Conservation (phyloP, 2,329 filamentous ascomycete species). For the Colletotrichum siamense region DNA sequence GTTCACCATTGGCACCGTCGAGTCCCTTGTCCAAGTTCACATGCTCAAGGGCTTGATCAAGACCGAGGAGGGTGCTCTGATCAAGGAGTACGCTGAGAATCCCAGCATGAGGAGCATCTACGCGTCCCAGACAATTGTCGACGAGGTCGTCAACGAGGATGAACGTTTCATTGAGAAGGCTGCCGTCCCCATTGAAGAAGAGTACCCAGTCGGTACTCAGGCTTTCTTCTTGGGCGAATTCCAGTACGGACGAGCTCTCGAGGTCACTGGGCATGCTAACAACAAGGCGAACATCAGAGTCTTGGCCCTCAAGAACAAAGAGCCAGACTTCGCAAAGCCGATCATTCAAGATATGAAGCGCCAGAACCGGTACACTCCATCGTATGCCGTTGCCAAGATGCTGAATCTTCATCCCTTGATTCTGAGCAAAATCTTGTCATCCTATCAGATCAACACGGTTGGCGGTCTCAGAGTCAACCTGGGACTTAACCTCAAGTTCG, state of each 20-base stretch:
- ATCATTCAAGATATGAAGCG: constrained; percentile 76
- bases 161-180: constrained; percentile 90
- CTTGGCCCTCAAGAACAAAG: constrained; percentile 73
- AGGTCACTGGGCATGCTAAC: constrained; percentile 75
- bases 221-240: constrained; percentile 96
- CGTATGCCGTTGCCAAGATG: constrained; percentile 85
- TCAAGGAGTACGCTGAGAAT: constrained; percentile 92
- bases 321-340: constrained; percentile 80
- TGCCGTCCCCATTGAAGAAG: constrained; percentile 87
- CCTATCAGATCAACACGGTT: constrained; percentile 81
- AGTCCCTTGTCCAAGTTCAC: constrained; percentile 89
- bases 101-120: constrained; percentile 87
- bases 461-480: constrained; percentile 87
- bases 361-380: constrained; percentile 79
- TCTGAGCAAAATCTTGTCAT: constrained; percentile 94
- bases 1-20: constrained; percentile 84
- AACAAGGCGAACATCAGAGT: constrained; percentile 82
- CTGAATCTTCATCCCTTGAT: constrained; percentile 84
- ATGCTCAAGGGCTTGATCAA: constrained; percentile 92
- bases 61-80: constrained; percentile 85
- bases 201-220: constrained; percentile 82
- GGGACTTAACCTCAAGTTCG: constrained; percentile 95
- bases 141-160: constrained; percentile 88
- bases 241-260: constrained; percentile 89
- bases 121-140: constrained; percentile 89